These are phyloP conservation scores for Holtermanniella nyarrowii DNA, from an alignment of 768 basidiomycete genomes.

Conservation along the genomic window DNA sequence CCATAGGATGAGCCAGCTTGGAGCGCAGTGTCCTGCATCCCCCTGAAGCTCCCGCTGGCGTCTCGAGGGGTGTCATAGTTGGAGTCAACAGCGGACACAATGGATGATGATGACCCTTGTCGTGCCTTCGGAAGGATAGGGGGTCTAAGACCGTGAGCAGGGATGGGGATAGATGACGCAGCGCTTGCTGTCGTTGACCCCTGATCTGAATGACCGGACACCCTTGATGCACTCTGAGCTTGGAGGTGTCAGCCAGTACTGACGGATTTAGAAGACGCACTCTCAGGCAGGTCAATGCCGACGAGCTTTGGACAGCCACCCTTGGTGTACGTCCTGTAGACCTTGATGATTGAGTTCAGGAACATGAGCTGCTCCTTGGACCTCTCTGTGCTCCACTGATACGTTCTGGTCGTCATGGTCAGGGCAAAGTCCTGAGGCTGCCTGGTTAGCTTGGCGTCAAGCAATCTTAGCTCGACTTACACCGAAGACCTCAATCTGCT, in stretches of 20 bases:
- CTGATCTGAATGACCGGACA: too few relatives aligned
- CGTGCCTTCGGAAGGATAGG: slow-evolving; percentile 10
- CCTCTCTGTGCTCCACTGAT: slow-evolving; percentile 79
- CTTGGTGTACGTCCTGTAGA: slow-evolving; percentile 38
- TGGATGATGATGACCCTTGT: slow-evolving; percentile 25
- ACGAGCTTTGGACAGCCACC: slow-evolving; percentile 34
- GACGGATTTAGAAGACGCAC: too few relatives aligned
- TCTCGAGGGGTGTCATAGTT: slow-evolving; percentile 1
- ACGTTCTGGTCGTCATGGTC: slow-evolving; percentile 69
- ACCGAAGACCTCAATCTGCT: slow-evolving; percentile 61
- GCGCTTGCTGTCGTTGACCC: not conserved
- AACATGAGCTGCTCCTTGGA: slow-evolving; percentile 63
- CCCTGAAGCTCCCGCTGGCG: not conserved
- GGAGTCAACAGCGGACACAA: slow-evolving; percentile 14
- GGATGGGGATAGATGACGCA: slow-evolving; percentile 4
- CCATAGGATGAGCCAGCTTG: not conserved
- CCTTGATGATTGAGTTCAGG: slow-evolving; percentile 54
- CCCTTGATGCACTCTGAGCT: too few relatives aligned
- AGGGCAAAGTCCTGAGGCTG: slow-evolving; percentile 53
- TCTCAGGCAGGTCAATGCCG: slow-evolving; percentile 15
- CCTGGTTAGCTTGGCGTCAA: not conserved
- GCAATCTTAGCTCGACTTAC: slow-evolving; percentile 44
- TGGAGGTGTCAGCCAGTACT: too few relatives aligned
- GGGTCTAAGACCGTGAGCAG: slow-evolving; percentile 20
- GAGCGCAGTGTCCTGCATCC: not conserved